These are phyloP conservation scores for Apiospora rasikravindrae DNA, from an alignment of 2,329 filamentous ascomycete species.

Conservation along the genomic window DNA sequence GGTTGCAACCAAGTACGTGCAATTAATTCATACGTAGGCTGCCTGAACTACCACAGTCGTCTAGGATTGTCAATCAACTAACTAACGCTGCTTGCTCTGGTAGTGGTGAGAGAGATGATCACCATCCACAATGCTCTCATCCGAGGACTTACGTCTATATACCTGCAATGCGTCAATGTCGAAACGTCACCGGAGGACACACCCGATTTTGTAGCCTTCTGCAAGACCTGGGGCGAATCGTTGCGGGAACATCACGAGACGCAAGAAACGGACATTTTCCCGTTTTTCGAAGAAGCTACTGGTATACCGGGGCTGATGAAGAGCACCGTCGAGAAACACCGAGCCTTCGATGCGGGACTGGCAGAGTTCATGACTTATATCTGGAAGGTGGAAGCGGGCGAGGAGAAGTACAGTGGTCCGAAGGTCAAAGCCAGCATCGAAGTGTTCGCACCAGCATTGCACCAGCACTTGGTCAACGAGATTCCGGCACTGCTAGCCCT, in stretches of 20 bases:
- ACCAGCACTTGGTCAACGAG: slow-evolving; percentile 45
- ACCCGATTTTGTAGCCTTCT: slow-evolving; percentile 41
- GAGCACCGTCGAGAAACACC: slow-evolving; percentile 47
- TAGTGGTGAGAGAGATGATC: slow-evolving; percentile 33
- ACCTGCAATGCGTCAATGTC: slow-evolving; percentile 42
- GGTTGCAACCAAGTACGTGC: neutral
- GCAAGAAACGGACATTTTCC: slow-evolving; percentile 47
- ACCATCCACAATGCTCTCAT: slow-evolving; percentile 44
- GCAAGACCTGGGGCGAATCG: slow-evolving; percentile 38
- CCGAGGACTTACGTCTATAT: slow-evolving; percentile 45
- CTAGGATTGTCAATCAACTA: neutral
- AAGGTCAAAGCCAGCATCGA: slow-evolving; percentile 41
- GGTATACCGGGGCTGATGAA: slow-evolving; percentile 46
- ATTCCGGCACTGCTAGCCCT: slow-evolving; percentile 43
- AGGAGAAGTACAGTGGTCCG: slow-evolving; percentile 38
- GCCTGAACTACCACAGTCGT: neutral
- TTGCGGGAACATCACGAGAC: slow-evolving; percentile 45
- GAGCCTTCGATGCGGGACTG: slow-evolving; percentile 44
- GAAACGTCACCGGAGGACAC: slow-evolving; percentile 36
- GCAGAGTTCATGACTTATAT: slow-evolving; percentile 40
- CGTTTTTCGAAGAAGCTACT: slow-evolving; percentile 41
- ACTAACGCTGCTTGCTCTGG: neutral
- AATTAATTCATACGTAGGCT: neutral
- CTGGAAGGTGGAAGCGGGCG: slow-evolving; percentile 32
- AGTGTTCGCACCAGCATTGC: slow-evolving; percentile 41